Evolutionary conservation across 345 rosid species (phyloP).

Genomic region (Gossypium rotundifolium): DNA sequence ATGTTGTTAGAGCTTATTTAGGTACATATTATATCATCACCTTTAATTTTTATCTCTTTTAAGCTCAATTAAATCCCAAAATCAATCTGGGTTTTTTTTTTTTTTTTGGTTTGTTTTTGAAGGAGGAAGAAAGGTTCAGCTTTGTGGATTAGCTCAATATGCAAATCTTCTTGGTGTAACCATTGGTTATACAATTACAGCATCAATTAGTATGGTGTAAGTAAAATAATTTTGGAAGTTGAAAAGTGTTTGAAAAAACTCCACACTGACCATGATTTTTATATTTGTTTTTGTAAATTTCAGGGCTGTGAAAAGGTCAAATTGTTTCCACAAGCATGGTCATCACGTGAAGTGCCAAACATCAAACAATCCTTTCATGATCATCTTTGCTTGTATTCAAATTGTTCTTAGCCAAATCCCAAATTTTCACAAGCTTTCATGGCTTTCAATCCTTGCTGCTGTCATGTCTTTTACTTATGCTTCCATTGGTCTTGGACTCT

Average conservation of each 20-base stretch:
- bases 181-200: constrained; percentile 85
- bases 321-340: constrained; percentile 72
- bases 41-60: too few species aligned
- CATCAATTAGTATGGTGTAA: constrained; percentile 94
- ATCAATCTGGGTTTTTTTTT: too few species aligned
- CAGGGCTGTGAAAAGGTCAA: constrained; percentile 76
- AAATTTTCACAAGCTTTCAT: constrained; percentile 76
- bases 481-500: constrained; percentile 72
- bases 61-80: too few species aligned
- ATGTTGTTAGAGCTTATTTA: constrained; percentile 63
- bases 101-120: background rate
- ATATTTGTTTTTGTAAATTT: background rate
- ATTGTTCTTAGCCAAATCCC: constrained; percentile 82
- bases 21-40: constrained; percentile 28
- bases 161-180: constrained; percentile 60
- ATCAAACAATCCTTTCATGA: constrained; percentile 61
- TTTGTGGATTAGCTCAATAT: constrained; percentile 80
- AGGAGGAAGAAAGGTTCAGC: constrained; percentile 57
- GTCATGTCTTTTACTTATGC: constrained; percentile 84
- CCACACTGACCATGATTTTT: background rate
- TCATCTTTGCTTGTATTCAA: constrained; percentile 57
- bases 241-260: too few species aligned
- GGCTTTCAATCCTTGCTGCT: constrained; percentile 82
- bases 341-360: constrained; percentile 44
- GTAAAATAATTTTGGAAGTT: background rate